phyloP scores from a whole-genome alignment of 1,284 basidiomycete genomes.

The Bjerkandera adusta region DNA sequence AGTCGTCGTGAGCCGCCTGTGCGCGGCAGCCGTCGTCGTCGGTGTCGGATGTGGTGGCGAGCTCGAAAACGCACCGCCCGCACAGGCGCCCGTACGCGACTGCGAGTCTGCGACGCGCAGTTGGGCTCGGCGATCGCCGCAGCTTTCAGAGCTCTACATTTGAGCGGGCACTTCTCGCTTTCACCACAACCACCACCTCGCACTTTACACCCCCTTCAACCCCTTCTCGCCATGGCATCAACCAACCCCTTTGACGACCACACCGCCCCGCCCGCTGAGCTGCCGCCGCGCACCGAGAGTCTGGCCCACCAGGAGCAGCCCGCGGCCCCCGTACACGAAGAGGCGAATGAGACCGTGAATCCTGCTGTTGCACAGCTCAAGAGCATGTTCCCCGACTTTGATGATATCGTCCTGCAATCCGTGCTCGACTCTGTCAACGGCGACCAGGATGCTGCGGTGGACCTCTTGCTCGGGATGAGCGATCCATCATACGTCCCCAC shows the following conservation, averaged over 20 bases:
- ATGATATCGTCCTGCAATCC: conserved; percentile 64
- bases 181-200: not conserved
- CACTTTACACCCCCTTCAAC: not conserved
- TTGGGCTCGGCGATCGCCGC: conserved; percentile 9
- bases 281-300: too few species aligned
- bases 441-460: conserved; percentile 69
- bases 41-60: not conserved
- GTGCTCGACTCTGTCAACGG: conserved; percentile 66
- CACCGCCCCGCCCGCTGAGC: too few species aligned
- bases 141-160: not conserved
- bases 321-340: conserved; percentile 9
- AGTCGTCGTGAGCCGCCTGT: not conserved
- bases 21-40: too few species aligned
- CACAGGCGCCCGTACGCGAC: conserved; percentile 6
- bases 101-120: too few species aligned
- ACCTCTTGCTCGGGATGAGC: conserved; percentile 74
- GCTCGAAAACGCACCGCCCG: not conserved
- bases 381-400: conserved; percentile 80
- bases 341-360: conserved; percentile 32
- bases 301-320: not conserved
- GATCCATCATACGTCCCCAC: conserved; percentile 65
- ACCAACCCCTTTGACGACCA: too few species aligned
- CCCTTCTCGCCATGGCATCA: too few species aligned
- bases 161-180: not conserved
- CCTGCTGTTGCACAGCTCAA: conserved; percentile 36